Percentiles rank a stretch among this genome's conserved stretches.
phyloP scores from a whole-genome alignment of 257 asterid species.

The Plantago elongata region DNA sequence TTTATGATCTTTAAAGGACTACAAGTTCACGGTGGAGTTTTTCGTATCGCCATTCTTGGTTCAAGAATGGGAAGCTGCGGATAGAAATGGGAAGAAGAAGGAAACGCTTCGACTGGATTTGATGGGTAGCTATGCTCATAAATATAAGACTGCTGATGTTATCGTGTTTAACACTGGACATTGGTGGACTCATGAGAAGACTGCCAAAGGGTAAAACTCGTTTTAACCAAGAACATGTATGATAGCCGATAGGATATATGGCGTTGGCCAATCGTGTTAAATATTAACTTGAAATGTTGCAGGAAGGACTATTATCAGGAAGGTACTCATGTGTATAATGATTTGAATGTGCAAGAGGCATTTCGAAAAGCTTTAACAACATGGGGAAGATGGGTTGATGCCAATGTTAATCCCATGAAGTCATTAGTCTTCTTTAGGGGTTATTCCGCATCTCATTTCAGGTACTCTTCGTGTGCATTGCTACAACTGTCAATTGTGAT shows the following conservation, averaged over 20 bases:
- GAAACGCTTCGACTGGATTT: slow-evolving; percentile 77
- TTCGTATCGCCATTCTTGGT: slow-evolving; percentile 66
- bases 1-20: slow-evolving; percentile 37
- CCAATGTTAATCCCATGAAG: slow-evolving; percentile 43
- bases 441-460: slow-evolving; percentile 71
- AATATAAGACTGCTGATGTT: slow-evolving; percentile 49
- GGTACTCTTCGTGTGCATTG: slow-evolving; percentile 25
- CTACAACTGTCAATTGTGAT: too few species aligned
- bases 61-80: slow-evolving; percentile 54
- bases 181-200: slow-evolving; percentile 87
- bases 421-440: slow-evolving; percentile 65
- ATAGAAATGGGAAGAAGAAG: slow-evolving; percentile 42
- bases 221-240: not conserved
- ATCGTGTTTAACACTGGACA: slow-evolving; percentile 74
- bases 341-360: slow-evolving; percentile 55
- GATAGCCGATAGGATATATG: not conserved
- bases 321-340: slow-evolving; percentile 58
- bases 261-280: not conserved
- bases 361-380: slow-evolving; percentile 64
- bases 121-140: slow-evolving; percentile 41
- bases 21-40: slow-evolving; percentile 63
- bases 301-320: slow-evolving; percentile 81
- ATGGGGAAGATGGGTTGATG: slow-evolving; percentile 77
- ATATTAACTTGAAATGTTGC: slow-evolving; percentile 14
- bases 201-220: slow-evolving; percentile 51